A percentile compares a stretch with the other conserved stretches of the same genome.
Conservation (phyloP, 805 yeast genomes). For the Nakazawaea laoshanensis region DNA sequence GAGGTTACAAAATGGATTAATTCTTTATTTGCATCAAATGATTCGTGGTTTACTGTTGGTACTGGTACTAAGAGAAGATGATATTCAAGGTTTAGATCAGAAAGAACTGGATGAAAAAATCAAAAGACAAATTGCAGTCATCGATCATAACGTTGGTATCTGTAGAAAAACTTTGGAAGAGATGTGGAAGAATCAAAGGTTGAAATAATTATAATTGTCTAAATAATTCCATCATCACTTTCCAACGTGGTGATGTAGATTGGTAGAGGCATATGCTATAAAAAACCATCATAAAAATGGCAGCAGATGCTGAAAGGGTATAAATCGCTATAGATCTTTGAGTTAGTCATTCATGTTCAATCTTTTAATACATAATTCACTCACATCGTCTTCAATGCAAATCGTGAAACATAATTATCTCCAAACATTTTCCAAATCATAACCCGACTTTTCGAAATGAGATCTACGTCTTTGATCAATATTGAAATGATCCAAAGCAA, state of each 20-base stretch:
- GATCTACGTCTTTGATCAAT: too few species aligned
- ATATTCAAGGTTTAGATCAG: constrained; percentile 15
- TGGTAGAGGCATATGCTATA: constrained; percentile 8
- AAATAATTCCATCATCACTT: not conserved
- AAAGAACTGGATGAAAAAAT: constrained; percentile 23
- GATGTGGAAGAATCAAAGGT: constrained; percentile 48
- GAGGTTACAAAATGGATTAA: constrained; percentile 73
- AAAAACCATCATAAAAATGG: constrained; percentile 4
- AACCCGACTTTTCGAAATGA: too few species aligned
- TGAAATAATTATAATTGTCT: constrained; percentile 7
- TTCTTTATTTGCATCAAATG: constrained; percentile 82
- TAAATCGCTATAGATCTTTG: too few species aligned
- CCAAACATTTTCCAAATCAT: too few species aligned
- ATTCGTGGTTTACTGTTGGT: constrained; percentile 88
- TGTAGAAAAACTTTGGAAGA: constrained; percentile 71
- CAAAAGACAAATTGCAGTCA: constrained; percentile 47
- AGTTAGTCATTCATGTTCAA: too few species aligned
- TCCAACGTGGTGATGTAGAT: constrained; percentile 9
- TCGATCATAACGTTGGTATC: constrained; percentile 82
- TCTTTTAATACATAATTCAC: too few species aligned
- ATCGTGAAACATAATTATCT: too few species aligned
- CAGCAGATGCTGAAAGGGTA: not conserved
- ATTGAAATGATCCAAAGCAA: too few species aligned
- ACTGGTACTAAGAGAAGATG: constrained; percentile 69
- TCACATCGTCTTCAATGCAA: too few species aligned